phyloP scores from a whole-genome alignment of 495 filamentous ascomycete genomes.

The Penicillium tannophilum region DNA sequence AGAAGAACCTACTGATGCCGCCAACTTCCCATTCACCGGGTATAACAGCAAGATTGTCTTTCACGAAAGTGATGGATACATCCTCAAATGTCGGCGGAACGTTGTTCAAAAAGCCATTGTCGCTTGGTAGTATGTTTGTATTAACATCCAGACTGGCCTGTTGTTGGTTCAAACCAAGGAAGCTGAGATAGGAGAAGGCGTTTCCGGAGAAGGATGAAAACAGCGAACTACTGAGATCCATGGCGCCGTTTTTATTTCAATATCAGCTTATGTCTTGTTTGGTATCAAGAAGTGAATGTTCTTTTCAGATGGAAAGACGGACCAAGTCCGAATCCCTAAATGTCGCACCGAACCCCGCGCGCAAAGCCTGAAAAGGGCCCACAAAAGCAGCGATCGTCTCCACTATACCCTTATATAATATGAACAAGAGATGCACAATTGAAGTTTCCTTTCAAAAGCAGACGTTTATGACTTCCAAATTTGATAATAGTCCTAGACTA shows the following conservation, averaged over 20 bases:
- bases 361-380: background rate
- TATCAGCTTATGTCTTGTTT: background rate
- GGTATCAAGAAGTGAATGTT: background rate
- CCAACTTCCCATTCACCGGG: conserved; percentile 16
- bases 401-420: background rate
- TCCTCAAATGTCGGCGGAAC: conserved; percentile 10
- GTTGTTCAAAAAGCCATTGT: conserved; percentile 3
- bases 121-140: background rate
- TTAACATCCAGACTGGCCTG: background rate
- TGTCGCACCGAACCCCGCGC: conserved; percentile 2
- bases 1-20: conserved; percentile 13
- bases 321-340: conserved; percentile 1
- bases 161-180: conserved; percentile 12
- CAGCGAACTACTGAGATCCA: conserved; percentile 11
- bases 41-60: conserved; percentile 17
- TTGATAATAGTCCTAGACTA: too few species aligned
- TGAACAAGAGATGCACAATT: background rate
- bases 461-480: too few species aligned
- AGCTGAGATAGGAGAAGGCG: conserved; percentile 7
- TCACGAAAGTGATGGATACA: conserved; percentile 12
- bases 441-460: too few species aligned
- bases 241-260: background rate
- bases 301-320: background rate
- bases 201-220: conserved; percentile 8
- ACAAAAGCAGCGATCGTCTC: background rate